phyloP scores from a whole-genome alignment of 495 filamentous ascomycete species.

The Xylaria grammica region DNA sequence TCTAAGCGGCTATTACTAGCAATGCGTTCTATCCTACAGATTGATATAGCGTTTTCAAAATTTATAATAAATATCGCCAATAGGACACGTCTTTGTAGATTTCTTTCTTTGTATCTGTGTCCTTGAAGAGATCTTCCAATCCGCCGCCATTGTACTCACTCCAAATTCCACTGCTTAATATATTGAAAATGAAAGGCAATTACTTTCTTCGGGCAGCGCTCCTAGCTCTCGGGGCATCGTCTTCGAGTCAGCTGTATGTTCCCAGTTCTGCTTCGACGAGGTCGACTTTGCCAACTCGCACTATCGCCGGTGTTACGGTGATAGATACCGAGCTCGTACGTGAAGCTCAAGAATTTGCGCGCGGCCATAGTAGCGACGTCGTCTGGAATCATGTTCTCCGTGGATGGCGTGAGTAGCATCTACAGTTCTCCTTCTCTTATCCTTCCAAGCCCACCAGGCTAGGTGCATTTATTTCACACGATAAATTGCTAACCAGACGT shows the following conservation, averaged over 20 bases:
- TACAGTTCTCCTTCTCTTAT: not conserved
- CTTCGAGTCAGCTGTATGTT: constrained; percentile 11
- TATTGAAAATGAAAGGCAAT: constrained; percentile 5
- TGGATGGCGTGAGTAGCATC: constrained; percentile 30
- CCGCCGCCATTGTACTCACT: too few relatives aligned
- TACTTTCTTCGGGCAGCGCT: not conserved
- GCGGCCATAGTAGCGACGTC: constrained; percentile 34
- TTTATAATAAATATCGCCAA: too few relatives aligned
- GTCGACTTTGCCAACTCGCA: not conserved
- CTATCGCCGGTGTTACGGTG: constrained; percentile 36
- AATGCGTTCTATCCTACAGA: too few relatives aligned
- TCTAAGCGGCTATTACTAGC: too few relatives aligned
- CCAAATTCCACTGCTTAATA: not conserved
- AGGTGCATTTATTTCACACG: not conserved
- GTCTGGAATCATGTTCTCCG: constrained; percentile 50
- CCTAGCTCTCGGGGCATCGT: constrained; percentile 12
- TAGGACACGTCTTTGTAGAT: too few relatives aligned
- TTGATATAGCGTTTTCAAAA: too few relatives aligned
- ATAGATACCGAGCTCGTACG: constrained; percentile 44
- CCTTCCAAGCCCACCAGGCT: not conserved
- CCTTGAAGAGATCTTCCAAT: too few relatives aligned
- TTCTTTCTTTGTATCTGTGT: too few relatives aligned
- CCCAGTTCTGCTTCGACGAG: not conserved
- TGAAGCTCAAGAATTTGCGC: constrained; percentile 44
- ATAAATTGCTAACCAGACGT: not conserved